Conservation (phyloP, 495 filamentous ascomycete genomes). For the Cercophora samala region DNA sequence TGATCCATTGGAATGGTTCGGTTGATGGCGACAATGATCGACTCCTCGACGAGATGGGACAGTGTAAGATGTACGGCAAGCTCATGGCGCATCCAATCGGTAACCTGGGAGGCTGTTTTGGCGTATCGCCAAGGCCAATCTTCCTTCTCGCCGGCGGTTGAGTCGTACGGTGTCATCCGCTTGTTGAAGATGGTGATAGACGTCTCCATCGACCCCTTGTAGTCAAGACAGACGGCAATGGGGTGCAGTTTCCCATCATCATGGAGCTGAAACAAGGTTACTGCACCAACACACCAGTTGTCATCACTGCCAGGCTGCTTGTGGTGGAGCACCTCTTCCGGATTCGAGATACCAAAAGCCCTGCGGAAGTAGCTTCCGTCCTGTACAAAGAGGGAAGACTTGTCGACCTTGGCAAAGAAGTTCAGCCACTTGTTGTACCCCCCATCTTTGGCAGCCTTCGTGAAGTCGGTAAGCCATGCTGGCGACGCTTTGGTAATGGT, state of each 20-base stretch:
- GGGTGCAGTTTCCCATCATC: constrained; percentile 46
- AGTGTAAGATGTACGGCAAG: constrained; percentile 44
- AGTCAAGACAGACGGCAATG: constrained; percentile 40
- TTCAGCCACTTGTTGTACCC: constrained; percentile 30
- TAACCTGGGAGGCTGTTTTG: constrained; percentile 48
- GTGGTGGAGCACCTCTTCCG: constrained; percentile 20
- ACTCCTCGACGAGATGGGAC: constrained; percentile 49
- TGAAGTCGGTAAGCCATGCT: constrained; percentile 36
- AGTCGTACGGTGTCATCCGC: constrained; percentile 31
- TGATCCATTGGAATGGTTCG: constrained; percentile 41
- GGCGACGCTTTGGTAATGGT: constrained; percentile 40
- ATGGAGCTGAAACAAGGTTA: constrained; percentile 46
- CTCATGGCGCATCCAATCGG: constrained; percentile 51
- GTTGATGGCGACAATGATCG: constrained; percentile 46
- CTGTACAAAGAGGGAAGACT: constrained; percentile 41
- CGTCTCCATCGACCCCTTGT: constrained; percentile 38
- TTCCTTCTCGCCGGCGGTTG: constrained; percentile 33
- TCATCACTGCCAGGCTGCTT: constrained; percentile 23
- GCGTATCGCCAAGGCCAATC: constrained; percentile 55
- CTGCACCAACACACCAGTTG: constrained; percentile 40
- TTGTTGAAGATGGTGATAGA: constrained; percentile 50
- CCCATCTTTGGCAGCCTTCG: constrained; percentile 31
- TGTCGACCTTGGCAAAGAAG: constrained; percentile 27
- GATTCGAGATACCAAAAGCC: constrained; percentile 29
- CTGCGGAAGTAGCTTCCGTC: constrained; percentile 49